phyloP scores from a whole-genome alignment of 441 rosid species.

The Pelargonium hybrid region DNA sequence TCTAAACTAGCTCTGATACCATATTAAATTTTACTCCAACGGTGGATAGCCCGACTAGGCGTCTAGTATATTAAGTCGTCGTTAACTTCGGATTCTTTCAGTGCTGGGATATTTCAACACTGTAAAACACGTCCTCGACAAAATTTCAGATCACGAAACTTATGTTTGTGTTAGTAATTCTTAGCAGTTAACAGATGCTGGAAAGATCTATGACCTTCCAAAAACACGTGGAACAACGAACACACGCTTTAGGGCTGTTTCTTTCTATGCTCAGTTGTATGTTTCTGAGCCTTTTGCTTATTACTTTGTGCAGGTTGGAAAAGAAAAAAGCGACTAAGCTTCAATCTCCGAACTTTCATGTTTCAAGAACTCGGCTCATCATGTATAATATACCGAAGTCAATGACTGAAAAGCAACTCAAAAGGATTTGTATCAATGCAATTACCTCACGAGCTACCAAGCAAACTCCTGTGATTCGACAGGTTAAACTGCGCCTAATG shows the following conservation, averaged over 20 bases:
- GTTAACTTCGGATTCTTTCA: too few relatives aligned
- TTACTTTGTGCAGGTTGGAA: conserved; percentile 48
- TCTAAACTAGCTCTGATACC: too few relatives aligned
- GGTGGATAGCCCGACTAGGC: too few relatives aligned
- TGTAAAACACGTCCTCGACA: background rate
- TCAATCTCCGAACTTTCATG: conserved; percentile 84
- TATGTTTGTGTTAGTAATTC: background rate
- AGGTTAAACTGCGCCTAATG: conserved; percentile 33
- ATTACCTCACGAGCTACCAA: conserved; percentile 82
- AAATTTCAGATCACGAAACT: background rate
- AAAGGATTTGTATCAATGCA: conserved; percentile 57
- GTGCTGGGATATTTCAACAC: background rate
- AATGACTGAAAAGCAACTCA: conserved; percentile 55
- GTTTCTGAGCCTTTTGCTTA: background rate
- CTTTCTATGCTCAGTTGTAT: background rate
- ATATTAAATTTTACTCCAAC: too few relatives aligned
- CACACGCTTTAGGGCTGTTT: too few relatives aligned
- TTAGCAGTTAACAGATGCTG: background rate
- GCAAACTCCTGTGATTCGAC: conserved; percentile 70
- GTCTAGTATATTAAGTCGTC: too few relatives aligned
- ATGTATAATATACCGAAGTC: conserved; percentile 75
- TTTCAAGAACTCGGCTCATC: conserved; percentile 64
- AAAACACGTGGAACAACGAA: background rate
- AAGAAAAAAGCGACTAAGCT: conserved; percentile 78
- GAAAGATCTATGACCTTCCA: background rate